Evolutionary conservation across 192 early-diverging fungal species (phyloP).

Genomic region (Backusella morwellensis): DNA sequence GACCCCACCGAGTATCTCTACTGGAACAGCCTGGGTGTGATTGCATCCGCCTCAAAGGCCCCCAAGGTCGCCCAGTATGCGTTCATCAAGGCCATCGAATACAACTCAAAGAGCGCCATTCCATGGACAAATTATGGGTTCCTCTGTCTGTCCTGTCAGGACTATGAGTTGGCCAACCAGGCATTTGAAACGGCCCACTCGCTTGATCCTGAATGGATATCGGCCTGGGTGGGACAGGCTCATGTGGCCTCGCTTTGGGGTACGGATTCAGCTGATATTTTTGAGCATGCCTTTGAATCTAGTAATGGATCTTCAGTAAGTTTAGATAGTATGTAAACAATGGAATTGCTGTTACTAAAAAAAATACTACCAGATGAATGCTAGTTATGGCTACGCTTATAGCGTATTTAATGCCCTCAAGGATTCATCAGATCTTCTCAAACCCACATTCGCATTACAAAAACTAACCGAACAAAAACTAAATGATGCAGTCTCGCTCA

Average conservation of each 20-base stretch:
- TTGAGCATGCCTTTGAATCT: slow-evolving; percentile 77
- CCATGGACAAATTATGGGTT: slow-evolving; percentile 86
- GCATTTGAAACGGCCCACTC: slow-evolving; percentile 72
- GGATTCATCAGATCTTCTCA: slow-evolving; percentile 35
- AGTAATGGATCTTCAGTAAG: slow-evolving; percentile 53
- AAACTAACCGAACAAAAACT: slow-evolving; percentile 63
- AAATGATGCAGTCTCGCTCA: slow-evolving; percentile 55
- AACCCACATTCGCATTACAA: slow-evolving; percentile 59
- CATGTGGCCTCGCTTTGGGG: slow-evolving; percentile 63
- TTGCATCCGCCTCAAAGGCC: slow-evolving; percentile 41
- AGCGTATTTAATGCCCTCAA: slow-evolving; percentile 17
- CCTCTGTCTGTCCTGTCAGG: slow-evolving; percentile 67
- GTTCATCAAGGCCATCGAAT: slow-evolving; percentile 76
- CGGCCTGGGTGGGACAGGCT: slow-evolving; percentile 87
- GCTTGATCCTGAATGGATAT: slow-evolving; percentile 73
- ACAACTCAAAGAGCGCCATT: slow-evolving; percentile 54
- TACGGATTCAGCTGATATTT: slow-evolving; percentile 61
- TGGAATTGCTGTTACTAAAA: not conserved
- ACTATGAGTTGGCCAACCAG: slow-evolving; percentile 72
- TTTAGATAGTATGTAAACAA: not conserved
- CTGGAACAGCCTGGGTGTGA: slow-evolving; percentile 76
- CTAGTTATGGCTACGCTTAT: slow-evolving; percentile 57
- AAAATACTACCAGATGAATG: slow-evolving; percentile 42
- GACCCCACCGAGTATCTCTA: slow-evolving; percentile 53
- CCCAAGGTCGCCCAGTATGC: slow-evolving; percentile 78